These are phyloP conservation scores for Smittium mucronatum DNA, from an alignment of 371 early-diverging fungal genomes.

Conservation along the genomic window DNA sequence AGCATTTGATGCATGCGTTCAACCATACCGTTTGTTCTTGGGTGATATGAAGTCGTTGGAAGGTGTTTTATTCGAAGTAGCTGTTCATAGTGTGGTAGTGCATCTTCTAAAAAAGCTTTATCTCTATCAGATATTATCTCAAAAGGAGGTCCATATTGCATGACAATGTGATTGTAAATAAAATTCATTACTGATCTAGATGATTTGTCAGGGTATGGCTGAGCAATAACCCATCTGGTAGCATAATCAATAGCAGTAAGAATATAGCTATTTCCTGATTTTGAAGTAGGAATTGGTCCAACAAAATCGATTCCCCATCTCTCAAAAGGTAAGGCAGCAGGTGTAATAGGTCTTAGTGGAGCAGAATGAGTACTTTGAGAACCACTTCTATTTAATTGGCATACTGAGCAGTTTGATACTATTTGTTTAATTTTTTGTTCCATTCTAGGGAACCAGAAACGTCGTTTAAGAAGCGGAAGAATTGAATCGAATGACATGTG, in stretches of 20 bases:
- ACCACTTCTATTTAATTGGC: neutral
- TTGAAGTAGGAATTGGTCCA: conserved; percentile 6
- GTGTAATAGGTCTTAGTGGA: neutral
- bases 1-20: conserved; percentile 7
- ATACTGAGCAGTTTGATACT: neutral
- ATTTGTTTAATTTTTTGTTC: too few species aligned
- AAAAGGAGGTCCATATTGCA: neutral
- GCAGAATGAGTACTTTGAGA: neutral
- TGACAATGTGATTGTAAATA: neutral
- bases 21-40: conserved; percentile 8
- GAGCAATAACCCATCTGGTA: conserved; percentile 1
- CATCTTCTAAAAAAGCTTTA: too few species aligned
- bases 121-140: conserved; percentile 4
- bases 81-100: too few species aligned
- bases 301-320: conserved; percentile 1
- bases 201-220: conserved; percentile 1
- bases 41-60: neutral
- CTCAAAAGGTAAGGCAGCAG: neutral
- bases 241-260: conserved; percentile 6
- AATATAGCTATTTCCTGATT: conserved; percentile 8
- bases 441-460: too few species aligned
- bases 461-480: too few species aligned
- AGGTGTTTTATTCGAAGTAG: neutral
- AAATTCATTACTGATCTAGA: conserved; percentile 16
- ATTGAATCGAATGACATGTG: too few species aligned